phyloP scores from a whole-genome alignment of 1,284 basidiomycete species.

The Tranzscheliella williamsii region DNA sequence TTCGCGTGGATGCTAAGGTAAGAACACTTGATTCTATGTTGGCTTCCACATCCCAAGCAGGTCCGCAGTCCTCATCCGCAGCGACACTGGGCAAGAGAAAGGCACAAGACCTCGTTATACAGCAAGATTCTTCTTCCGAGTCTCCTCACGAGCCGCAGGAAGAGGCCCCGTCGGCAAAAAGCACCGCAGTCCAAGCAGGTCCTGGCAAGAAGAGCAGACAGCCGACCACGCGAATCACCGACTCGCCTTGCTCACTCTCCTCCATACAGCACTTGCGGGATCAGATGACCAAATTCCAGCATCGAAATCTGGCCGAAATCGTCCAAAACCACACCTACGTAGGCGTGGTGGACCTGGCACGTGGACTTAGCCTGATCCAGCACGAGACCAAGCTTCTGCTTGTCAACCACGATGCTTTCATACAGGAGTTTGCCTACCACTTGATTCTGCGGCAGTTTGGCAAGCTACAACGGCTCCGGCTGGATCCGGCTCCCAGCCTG shows the following conservation, averaged over 20 bases:
- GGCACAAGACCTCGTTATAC: background rate
- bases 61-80: background rate
- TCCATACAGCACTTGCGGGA: constrained; percentile 76
- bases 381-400: constrained; percentile 85
- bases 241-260: constrained; percentile 77
- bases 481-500: constrained; percentile 80
- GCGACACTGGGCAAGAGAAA: constrained; percentile 15
- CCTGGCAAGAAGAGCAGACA: background rate
- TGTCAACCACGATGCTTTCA: constrained; percentile 71
- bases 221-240: constrained; percentile 66
- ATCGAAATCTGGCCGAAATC: constrained; percentile 80
- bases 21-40: constrained; percentile 83
- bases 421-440: constrained; percentile 92
- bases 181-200: constrained; percentile 1
- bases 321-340: constrained; percentile 87
- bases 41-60: background rate
- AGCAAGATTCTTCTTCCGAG: background rate
- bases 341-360: constrained; percentile 80
- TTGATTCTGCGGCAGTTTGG: constrained; percentile 90
- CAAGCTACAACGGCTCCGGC: constrained; percentile 72
- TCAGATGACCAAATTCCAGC: constrained; percentile 68
- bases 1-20: constrained; percentile 83
- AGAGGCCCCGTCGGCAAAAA: background rate
- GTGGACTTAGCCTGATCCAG: constrained; percentile 81
- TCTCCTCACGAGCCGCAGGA: background rate